Conservation (phyloP, 306 rosid species). For the Mimosa bimucronata region DNA sequence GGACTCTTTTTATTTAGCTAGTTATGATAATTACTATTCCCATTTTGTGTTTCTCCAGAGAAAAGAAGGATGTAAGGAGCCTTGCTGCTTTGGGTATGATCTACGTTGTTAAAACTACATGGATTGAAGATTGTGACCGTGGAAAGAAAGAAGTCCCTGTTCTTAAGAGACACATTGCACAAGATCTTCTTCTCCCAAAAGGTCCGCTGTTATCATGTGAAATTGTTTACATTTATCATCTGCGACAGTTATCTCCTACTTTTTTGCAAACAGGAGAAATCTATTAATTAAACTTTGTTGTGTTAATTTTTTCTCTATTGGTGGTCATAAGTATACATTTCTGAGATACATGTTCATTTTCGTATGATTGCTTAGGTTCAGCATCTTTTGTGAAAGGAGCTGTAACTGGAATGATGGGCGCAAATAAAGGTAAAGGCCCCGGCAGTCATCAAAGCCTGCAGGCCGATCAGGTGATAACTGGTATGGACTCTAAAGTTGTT, state of each 20-base stretch:
- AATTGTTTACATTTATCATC: slow-evolving; percentile 13
- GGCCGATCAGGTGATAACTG: slow-evolving; percentile 42
- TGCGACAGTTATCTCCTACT: slow-evolving; percentile 30
- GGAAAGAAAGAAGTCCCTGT: slow-evolving; percentile 76
- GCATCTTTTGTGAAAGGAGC: slow-evolving; percentile 51
- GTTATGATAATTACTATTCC: slow-evolving; percentile 20
- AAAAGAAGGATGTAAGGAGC: slow-evolving; percentile 81
- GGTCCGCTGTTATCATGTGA: slow-evolving; percentile 54
- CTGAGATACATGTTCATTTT: slow-evolving; percentile 34
- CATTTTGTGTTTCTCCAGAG: slow-evolving; percentile 49
- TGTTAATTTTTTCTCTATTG: slow-evolving; percentile 19
- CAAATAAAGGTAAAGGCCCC: slow-evolving; percentile 57
- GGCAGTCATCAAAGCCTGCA: slow-evolving; percentile 48
- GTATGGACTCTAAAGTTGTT: slow-evolving; percentile 45
- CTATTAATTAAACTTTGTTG: slow-evolving; percentile 11
- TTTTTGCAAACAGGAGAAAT: slow-evolving; percentile 30
- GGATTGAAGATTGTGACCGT: slow-evolving; percentile 93
- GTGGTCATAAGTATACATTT: slow-evolving; percentile 11
- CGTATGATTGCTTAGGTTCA: slow-evolving; percentile 40
- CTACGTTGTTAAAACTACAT: slow-evolving; percentile 69
- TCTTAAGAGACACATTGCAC: slow-evolving; percentile 69
- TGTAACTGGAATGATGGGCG: slow-evolving; percentile 38
- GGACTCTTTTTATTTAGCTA: slow-evolving; percentile 1
- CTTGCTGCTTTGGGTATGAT: slow-evolving; percentile 79
- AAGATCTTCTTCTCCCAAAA: slow-evolving; percentile 74